Evolutionary conservation across 495 filamentous ascomycete genomes (phyloP).

Genomic region (Chaetomium tenue): DNA sequence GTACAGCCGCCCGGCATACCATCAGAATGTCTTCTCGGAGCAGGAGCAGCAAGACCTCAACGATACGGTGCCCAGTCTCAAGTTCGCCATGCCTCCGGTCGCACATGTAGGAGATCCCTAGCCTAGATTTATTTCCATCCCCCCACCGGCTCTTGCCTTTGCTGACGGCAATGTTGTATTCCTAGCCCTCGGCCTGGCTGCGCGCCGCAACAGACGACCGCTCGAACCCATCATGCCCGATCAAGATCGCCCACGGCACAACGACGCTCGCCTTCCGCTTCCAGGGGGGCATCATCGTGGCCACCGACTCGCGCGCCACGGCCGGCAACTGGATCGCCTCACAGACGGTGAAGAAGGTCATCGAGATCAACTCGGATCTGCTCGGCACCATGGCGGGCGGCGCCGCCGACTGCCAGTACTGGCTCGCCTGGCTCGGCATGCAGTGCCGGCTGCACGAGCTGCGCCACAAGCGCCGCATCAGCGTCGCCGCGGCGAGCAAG

Average conservation of each 20-base stretch:
- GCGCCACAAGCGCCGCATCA: slow-evolving; percentile 97
- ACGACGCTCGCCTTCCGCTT: slow-evolving; percentile 98
- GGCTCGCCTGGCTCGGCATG: slow-evolving; percentile 97
- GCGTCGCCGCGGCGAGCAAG: slow-evolving; percentile 94
- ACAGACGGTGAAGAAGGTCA: slow-evolving; percentile 99
- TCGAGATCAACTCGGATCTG: slow-evolving; percentile 86
- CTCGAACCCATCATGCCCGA: slow-evolving; percentile 91
- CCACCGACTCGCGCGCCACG: slow-evolving; percentile 93
- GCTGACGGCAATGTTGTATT: background rate
- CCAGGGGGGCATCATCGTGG: slow-evolving; percentile 96
- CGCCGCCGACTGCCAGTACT: slow-evolving; percentile 99
- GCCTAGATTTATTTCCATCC: slow-evolving; percentile 29
- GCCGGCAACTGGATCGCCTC: slow-evolving; percentile 98
- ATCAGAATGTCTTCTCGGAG: slow-evolving; percentile 65
- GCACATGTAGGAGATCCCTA: slow-evolving; percentile 60
- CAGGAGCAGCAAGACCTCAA: slow-evolving; percentile 74
- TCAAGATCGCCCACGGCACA: slow-evolving; percentile 98
- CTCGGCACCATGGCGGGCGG: slow-evolving; percentile 98
- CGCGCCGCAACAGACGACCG: slow-evolving; percentile 96
- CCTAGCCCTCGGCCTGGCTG: slow-evolving; percentile 82
- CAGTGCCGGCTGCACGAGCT: slow-evolving; percentile 99
- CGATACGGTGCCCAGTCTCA: slow-evolving; percentile 64
- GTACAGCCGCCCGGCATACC: slow-evolving; percentile 68
- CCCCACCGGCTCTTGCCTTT: background rate
- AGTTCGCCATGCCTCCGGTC: slow-evolving; percentile 92